phyloP scores from a whole-genome alignment of 2,329 filamentous ascomycete genomes.

The Botrytis deweyae region DNA sequence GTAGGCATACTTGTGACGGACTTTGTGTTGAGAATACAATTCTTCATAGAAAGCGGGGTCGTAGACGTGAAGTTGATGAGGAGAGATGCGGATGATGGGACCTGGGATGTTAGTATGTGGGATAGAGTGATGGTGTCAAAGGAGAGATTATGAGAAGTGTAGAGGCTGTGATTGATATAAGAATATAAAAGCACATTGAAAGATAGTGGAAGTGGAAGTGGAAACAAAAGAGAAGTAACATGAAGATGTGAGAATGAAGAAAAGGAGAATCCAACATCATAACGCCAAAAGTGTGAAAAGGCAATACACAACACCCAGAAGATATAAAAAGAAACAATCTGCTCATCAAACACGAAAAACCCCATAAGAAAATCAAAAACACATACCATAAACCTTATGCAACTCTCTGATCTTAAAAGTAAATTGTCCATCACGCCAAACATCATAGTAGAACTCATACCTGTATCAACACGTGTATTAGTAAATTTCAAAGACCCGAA shows the following conservation, averaged over 20 bases:
- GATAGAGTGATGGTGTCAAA: too few species aligned
- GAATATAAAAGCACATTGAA: background rate
- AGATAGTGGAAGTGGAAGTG: background rate
- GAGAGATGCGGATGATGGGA: conserved; percentile 31
- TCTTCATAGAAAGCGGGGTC: conserved; percentile 31
- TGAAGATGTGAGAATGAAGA: background rate
- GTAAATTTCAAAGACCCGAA: background rate
- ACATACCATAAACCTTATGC: conserved; percentile 15
- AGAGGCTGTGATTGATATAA: too few species aligned
- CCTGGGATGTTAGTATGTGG: background rate
- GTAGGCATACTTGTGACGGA: conserved; percentile 25
- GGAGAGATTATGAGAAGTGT: background rate
- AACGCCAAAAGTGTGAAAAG: too few species aligned
- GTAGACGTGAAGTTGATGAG: conserved; percentile 26
- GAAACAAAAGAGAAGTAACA: background rate
- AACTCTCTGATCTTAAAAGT: conserved; percentile 15
- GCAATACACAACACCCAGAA: background rate
- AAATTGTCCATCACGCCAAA: conserved; percentile 9
- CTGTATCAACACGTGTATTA: background rate
- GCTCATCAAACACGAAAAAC: background rate
- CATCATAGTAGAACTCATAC: conserved; percentile 19
- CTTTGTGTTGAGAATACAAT: conserved; percentile 26
- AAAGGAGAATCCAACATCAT: too few species aligned
- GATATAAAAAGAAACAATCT: background rate
- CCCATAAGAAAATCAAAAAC: background rate